These are phyloP conservation scores for Solanum hybrid DNA, from an alignment of 305 asterid genomes.

Conservation along the genomic window DNA sequence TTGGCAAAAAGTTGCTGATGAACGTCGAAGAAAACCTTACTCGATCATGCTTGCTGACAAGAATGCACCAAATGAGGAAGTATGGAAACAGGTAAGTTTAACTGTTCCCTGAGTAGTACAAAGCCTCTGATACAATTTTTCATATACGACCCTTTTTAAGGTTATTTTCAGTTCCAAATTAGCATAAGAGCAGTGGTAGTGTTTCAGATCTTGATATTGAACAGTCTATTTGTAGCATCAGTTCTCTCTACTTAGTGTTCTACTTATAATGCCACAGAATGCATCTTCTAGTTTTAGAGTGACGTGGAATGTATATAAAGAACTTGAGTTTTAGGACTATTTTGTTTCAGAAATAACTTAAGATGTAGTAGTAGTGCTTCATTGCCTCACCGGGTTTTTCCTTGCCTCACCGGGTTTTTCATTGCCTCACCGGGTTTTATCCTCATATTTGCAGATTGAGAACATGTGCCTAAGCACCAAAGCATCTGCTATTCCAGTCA, in stretches of 20 bases:
- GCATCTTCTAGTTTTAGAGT: background rate
- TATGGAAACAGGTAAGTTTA: slow-evolving; percentile 71
- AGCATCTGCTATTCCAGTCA: slow-evolving; percentile 84
- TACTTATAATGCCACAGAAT: background rate
- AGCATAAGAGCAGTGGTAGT: background rate
- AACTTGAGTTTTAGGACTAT: background rate
- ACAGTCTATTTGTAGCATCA: background rate
- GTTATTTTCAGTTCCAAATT: background rate
- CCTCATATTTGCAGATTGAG: slow-evolving; percentile 61
- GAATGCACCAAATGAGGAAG: slow-evolving; percentile 97
- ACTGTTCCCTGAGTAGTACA: slow-evolving; percentile 2
- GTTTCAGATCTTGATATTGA: background rate
- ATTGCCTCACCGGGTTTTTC: slow-evolving; percentile 7
- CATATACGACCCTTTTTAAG: background rate
- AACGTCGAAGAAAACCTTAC: slow-evolving; percentile 67
- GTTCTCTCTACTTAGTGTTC: background rate
- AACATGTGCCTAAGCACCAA: slow-evolving; percentile 72
- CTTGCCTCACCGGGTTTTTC: background rate
- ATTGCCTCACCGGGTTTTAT: slow-evolving; percentile 8
- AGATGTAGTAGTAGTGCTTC: background rate
- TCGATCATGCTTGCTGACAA: slow-evolving; percentile 94
- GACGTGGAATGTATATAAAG: background rate
- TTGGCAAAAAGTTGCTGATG: slow-evolving; percentile 83
- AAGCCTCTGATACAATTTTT: background rate
- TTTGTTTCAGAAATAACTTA: background rate